Percentiles rank a stretch among this genome's conserved stretches.
Conservation (phyloP, 306 rosid species). For the Pyrus betulifolia region DNA sequence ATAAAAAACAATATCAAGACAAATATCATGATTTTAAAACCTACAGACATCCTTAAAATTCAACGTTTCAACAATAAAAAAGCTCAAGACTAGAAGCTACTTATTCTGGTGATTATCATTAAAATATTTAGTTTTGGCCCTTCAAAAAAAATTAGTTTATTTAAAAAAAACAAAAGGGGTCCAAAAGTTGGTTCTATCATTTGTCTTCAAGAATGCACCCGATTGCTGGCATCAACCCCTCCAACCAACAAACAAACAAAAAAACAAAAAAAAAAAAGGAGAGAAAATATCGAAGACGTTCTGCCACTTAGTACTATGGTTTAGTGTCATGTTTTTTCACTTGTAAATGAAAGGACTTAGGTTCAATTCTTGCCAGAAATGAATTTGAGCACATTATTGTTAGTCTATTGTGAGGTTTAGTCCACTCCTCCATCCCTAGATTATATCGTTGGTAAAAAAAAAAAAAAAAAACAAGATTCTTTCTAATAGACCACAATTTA, state of each 20-base stretch:
- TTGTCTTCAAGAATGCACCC: neutral
- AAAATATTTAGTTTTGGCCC: neutral
- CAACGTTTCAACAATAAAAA: too few relatives aligned
- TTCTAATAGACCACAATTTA: neutral
- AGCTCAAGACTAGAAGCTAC: too few relatives aligned
- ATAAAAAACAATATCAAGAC: too few relatives aligned
- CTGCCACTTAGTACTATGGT: too few relatives aligned
- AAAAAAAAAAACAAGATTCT: neutral
- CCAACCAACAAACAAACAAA: too few relatives aligned
- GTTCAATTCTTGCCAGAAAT: rapidly evolving
- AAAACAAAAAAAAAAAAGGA: too few relatives aligned
- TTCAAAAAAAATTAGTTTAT: neutral
- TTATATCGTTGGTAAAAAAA: too few relatives aligned
- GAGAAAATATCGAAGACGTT: neutral
- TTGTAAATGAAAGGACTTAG: rapidly evolving
- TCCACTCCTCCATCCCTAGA: rapidly evolving
- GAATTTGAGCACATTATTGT: too few relatives aligned
- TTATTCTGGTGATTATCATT: too few relatives aligned
- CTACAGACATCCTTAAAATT: too few relatives aligned
- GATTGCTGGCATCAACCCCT: neutral
- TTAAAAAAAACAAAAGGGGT: neutral
- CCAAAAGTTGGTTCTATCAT: neutral
- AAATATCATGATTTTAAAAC: too few relatives aligned
- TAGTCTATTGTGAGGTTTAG: too few relatives aligned
- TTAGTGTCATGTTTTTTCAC: rapidly evolving